These are phyloP conservation scores for Sistotremastrum suecicum DNA, from an alignment of 768 basidiomycete species.

Conservation along the genomic window DNA sequence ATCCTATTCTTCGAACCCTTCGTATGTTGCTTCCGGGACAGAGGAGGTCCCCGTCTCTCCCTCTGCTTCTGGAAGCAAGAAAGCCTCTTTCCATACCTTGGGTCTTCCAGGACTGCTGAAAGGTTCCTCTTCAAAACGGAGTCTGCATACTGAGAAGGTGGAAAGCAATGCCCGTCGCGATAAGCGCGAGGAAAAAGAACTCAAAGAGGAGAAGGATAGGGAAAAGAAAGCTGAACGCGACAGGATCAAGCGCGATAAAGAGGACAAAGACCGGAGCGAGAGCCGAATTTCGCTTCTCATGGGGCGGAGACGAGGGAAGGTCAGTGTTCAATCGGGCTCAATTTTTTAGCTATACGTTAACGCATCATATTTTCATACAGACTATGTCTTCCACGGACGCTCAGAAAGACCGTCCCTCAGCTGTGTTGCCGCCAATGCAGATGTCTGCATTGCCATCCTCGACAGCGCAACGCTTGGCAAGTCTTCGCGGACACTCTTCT, in stretches of 20 bases:
- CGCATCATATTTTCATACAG: conserved; percentile 24
- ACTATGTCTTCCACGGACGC: conserved; percentile 75
- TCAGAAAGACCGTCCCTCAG: conserved; percentile 54
- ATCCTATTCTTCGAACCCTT: conserved; percentile 22
- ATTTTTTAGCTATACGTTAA: conserved; percentile 1
- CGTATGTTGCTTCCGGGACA: conserved; percentile 23
- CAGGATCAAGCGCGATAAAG: conserved; percentile 52
- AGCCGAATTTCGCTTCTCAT: conserved; percentile 81
- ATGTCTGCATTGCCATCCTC: conserved; percentile 69
- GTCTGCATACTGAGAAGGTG: conserved; percentile 45
- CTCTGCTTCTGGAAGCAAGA: conserved; percentile 54
- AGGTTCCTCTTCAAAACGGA: conserved; percentile 68
- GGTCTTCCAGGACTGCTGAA: conserved; percentile 75
- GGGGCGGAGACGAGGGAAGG: conserved; percentile 86
- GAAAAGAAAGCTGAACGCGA: conserved; percentile 24
- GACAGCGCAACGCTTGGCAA: conserved; percentile 78
- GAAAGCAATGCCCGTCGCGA: conserved; percentile 28
- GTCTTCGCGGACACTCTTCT: conserved; percentile 43
- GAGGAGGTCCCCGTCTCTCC: conserved; percentile 35
- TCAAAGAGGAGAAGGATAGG: conserved; percentile 35
- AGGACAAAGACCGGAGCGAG: conserved; percentile 73
- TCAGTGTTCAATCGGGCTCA: conserved; percentile 20
- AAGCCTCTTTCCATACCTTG: conserved; percentile 70
- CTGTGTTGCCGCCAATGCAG: conserved; percentile 80
- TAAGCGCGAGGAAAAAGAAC: conserved; percentile 41